Percentiles rank a stretch among this genome's conserved stretches.
Conservation (phyloP, 306 rosid species). For the Acacia confusa region DNA sequence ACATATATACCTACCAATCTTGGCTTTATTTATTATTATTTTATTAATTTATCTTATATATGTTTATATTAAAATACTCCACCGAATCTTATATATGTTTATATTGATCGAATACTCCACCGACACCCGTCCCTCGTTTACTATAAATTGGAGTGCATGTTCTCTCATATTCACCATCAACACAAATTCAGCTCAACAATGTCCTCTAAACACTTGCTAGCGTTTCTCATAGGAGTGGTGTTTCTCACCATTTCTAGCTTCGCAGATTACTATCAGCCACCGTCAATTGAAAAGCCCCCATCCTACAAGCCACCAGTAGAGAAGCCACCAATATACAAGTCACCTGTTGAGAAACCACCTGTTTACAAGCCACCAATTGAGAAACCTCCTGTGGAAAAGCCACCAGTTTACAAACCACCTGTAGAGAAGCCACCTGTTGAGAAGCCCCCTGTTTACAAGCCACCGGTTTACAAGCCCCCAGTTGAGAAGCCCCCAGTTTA, state of each 20-base stretch:
- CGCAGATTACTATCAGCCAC: background rate
- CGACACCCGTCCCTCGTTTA: background rate
- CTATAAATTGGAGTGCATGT: background rate
- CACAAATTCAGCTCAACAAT: background rate
- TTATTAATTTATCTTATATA: background rate
- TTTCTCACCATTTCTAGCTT: background rate
- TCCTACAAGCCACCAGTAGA: background rate
- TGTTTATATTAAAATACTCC: background rate
- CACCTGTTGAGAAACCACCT: background rate
- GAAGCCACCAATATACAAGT: background rate
- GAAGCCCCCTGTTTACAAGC: background rate
- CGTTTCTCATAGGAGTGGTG: background rate
- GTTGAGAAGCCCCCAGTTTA: background rate
- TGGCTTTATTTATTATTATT: background rate
- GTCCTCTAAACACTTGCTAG: background rate
- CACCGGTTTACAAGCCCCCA: background rate
- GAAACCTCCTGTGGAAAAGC: too few species aligned
- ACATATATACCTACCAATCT: too few species aligned
- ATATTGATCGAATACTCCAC: background rate
- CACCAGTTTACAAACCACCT: background rate
- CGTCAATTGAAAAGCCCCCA: background rate
- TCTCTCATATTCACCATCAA: background rate
- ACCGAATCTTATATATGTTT: background rate
- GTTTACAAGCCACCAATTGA: background rate
- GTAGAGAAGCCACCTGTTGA: background rate